phyloP scores from a whole-genome alignment of 169 alveolate genomes.

The Babesia bovis region DNA sequence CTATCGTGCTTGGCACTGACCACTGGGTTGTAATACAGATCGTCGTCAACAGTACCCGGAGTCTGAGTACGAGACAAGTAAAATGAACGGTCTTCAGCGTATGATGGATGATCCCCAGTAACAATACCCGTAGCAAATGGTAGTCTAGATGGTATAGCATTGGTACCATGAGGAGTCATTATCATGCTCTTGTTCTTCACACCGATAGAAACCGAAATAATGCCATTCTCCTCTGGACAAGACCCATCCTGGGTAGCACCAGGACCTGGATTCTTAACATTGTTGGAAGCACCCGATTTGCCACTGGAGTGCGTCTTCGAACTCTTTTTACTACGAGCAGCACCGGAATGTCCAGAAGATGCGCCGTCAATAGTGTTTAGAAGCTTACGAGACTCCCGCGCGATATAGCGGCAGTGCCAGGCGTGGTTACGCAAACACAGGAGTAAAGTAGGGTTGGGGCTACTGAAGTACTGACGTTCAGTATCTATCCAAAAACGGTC shows the following conservation, averaged over 20 bases:
- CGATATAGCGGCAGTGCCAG: constrained; percentile 63
- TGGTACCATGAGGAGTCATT: not conserved
- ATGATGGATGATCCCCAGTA: not conserved
- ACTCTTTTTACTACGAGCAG: not conserved
- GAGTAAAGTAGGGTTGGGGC: constrained; percentile 50
- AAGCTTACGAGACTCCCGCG: constrained; percentile 27
- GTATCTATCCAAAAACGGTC: constrained; percentile 62
- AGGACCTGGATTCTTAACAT: too few species aligned
- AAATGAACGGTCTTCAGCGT: constrained; percentile 1
- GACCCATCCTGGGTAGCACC: not conserved
- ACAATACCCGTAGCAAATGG: not conserved
- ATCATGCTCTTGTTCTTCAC: constrained; percentile 2
- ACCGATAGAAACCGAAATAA: not conserved
- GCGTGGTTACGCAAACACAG: constrained; percentile 57
- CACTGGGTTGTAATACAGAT: constrained; percentile 49
- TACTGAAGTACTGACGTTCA: constrained; percentile 57
- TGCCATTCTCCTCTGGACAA: not conserved
- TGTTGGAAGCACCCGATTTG: not conserved
- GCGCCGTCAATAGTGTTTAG: constrained; percentile 25
- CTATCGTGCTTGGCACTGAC: constrained; percentile 54
- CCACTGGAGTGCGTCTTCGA: not conserved
- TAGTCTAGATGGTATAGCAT: too few species aligned
- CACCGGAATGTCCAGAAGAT: not conserved
- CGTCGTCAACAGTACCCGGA: constrained; percentile 33
- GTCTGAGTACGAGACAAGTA: not conserved